Base-by-base conservation (phyloP, 768 basidiomycete species). In the Mycena metata region DNA sequence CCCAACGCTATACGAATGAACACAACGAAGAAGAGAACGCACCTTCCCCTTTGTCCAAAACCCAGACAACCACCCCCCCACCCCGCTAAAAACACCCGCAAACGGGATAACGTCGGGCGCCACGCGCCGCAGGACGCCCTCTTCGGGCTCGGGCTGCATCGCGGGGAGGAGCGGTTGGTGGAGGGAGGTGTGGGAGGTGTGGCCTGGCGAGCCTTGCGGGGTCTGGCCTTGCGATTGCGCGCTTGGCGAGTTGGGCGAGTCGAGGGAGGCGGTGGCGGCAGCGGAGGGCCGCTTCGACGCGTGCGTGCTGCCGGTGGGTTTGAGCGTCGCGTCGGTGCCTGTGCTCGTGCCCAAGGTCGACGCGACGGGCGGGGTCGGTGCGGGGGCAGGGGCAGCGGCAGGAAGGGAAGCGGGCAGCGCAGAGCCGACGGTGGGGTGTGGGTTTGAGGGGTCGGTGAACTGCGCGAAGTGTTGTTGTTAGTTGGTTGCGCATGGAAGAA, bases 111-210 rank as follows among this genome's bases (percentile, higher is more conserved):
- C 72, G 60, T 83, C 80, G 5, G 70, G 66, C 24, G 49, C 13
- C 46, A 71, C 63, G 30, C 60, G 66, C 19, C 74, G 63, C 5
- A 82, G 78, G 13, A 82, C 75, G 42, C 76, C 79, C 50, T 72
- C 75, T 59, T 81, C 68, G 11, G 65, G 65, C 5, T 71, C 73
- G 4, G 78, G 77, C 52, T 76, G 75, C 3, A 78, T 61, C 10
- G 83, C 79, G 0, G 87, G 85, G 11, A 86, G 77, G 17, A 86
- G 76, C 8, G 82, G 81, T 16, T 62, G 73, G 64, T 77, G 78
- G 70, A 60, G 23, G 19, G 61, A 64, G 36, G 17, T 43, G 19
- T 36, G 46, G 2, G 70, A 61, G 10, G 66, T 39, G 26, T 51
- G 10, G 8, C 9, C 3, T 16, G 23, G n/a, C 5, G n/a, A n/a